phyloP scores from a whole-genome alignment of 768 basidiomycete species.

The Coprinellus aureogranulatus region DNA sequence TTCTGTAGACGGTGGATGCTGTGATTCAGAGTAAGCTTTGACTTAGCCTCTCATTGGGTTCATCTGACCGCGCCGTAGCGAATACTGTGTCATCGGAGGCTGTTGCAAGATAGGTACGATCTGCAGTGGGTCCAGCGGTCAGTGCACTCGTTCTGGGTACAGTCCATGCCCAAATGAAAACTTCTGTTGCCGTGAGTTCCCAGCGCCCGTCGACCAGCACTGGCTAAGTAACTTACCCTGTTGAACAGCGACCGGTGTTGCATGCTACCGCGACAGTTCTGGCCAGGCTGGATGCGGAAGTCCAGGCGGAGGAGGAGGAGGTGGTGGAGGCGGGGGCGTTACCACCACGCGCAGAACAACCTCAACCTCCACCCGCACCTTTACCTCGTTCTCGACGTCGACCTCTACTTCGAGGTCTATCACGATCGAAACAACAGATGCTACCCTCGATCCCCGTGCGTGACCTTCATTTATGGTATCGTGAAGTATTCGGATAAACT shows the following conservation, averaged over 20 bases:
- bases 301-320: no score
- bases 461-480: no score
- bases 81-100: neutral
- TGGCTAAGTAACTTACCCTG: neutral
- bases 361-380: neutral
- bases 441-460: no score
- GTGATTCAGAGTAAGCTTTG: neutral
- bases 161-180: neutral
- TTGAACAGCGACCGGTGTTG: neutral
- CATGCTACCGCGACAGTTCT: neutral
- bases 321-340: neutral
- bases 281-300: neutral
- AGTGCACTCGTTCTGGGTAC: neutral
- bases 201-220: neutral
- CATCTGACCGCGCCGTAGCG: neutral
- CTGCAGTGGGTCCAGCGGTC: neutral
- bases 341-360: neutral
- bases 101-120: neutral
- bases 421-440: no score
- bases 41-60: neutral
- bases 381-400: no score
- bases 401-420: no score
- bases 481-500: no score
- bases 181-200: neutral
- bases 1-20: neutral